A percentile compares a stretch with the other conserved stretches of the same genome.
Conservation (phyloP, 139 green algal species). For the Picochlorum costavermella region DNA sequence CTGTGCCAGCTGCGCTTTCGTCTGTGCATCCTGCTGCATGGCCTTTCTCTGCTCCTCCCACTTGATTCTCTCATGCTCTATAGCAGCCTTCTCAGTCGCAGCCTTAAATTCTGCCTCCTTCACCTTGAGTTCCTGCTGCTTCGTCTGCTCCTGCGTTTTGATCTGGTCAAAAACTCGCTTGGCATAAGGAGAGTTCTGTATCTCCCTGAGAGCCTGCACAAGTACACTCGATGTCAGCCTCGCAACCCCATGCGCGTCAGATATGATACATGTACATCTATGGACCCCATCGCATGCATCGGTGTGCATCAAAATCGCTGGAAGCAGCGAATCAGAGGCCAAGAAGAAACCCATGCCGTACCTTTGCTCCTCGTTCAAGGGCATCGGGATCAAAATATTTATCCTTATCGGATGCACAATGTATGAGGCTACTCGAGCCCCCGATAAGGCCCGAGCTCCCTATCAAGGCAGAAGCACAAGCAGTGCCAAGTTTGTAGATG, state of each 20-base stretch:
- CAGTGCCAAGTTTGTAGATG: too few relatives aligned
- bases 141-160: constrained; percentile 85
- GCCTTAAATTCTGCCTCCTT: constrained; percentile 68
- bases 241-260: not conserved
- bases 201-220: constrained; percentile 78
- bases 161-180: constrained; percentile 90
- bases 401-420: constrained; percentile 21
- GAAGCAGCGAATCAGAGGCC: too few relatives aligned
- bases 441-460: too few relatives aligned
- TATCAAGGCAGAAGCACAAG: too few relatives aligned
- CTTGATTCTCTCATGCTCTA: constrained; percentile 72
- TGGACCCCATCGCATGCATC: too few relatives aligned
- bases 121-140: constrained; percentile 67
- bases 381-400: constrained; percentile 90
- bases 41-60: constrained; percentile 83
- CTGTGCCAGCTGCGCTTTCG: constrained; percentile 71
- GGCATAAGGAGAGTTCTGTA: constrained; percentile 82
- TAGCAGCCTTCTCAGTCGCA: constrained; percentile 32
- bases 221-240: not conserved
- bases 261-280: too few relatives aligned
- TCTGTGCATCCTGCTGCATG: constrained; percentile 75
- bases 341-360: not conserved
- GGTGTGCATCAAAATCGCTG: too few relatives aligned
- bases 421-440: not conserved
- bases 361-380: constrained; percentile 88